These are phyloP conservation scores for Blastomyces emzantsi DNA, from an alignment of 2,329 filamentous ascomycete species.

Conservation along the genomic window DNA sequence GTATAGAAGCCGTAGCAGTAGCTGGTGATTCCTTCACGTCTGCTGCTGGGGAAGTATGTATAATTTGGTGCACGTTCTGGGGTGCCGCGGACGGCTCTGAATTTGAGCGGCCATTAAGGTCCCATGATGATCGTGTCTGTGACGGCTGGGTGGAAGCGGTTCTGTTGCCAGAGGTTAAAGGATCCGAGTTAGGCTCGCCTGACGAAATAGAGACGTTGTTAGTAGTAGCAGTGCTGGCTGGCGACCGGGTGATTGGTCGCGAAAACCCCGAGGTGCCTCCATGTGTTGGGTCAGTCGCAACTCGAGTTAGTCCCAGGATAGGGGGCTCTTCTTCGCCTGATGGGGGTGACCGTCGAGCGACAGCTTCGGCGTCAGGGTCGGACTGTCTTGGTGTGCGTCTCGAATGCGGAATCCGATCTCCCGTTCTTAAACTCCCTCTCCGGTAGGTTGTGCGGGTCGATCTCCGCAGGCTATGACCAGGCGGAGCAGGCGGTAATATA, in stretches of 20 bases:
- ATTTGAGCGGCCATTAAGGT: constrained; percentile 46
- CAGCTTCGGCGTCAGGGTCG: constrained; percentile 50
- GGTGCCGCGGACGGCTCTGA: constrained; percentile 42
- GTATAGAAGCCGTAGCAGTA: not conserved
- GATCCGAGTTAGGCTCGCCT: constrained; percentile 17
- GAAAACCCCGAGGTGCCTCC: constrained; percentile 41
- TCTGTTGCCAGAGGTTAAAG: constrained; percentile 26
- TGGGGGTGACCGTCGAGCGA: constrained; percentile 32
- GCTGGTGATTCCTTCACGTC: constrained; percentile 17
- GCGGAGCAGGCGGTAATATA: constrained; percentile 66
- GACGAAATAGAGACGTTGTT: constrained; percentile 22
- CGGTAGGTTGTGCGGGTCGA: constrained; percentile 90
- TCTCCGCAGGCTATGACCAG: constrained; percentile 70
- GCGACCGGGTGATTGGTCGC: constrained; percentile 20
- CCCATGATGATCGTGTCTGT: constrained; percentile 48
- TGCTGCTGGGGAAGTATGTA: constrained; percentile 24
- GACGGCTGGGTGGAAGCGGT: constrained; percentile 31
- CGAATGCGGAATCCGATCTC: constrained; percentile 65
- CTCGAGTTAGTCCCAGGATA: constrained; percentile 27
- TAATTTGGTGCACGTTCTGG: constrained; percentile 45
- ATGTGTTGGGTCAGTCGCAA: constrained; percentile 30
- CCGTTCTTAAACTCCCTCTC: constrained; percentile 74
- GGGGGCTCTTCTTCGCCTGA: constrained; percentile 27
- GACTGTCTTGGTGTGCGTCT: constrained; percentile 58
- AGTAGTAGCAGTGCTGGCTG: constrained; percentile 19